Conservation (phyloP, 2,329 filamentous ascomycete genomes). For the Orbilia javanica region DNA sequence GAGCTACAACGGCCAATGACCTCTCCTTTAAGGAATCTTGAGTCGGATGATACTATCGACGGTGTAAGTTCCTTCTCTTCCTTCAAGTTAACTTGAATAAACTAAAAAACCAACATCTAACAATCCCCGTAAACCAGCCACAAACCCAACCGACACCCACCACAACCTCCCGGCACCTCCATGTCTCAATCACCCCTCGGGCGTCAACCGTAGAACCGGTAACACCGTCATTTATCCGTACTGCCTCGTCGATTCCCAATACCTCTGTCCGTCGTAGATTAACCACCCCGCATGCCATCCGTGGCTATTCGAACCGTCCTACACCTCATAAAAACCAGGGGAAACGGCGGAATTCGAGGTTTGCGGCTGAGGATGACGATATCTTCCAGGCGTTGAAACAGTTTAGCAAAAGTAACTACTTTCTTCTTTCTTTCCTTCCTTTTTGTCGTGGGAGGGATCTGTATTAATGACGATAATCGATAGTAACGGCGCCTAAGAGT, state of each 20-base stretch:
- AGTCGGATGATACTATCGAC: conserved; percentile 15
- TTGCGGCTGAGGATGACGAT: conserved; percentile 51
- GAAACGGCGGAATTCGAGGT: conserved; percentile 53
- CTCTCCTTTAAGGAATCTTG: conserved; percentile 32
- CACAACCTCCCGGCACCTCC: conserved; percentile 25
- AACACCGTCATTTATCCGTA: conserved; percentile 35
- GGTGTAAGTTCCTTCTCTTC: conserved; percentile 5
- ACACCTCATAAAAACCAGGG: conserved; percentile 55
- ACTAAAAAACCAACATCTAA: neutral
- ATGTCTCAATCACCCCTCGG: conserved; percentile 31
- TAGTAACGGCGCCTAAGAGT: conserved; percentile 49
- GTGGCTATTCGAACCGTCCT: conserved; percentile 39
- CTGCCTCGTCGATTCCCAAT: conserved; percentile 20
- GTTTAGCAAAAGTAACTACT: conserved; percentile 43
- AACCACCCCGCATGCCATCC: conserved; percentile 47
- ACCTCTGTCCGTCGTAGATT: conserved; percentile 38
- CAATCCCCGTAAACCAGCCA: neutral
- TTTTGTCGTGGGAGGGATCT: neutral
- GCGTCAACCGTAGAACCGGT: conserved; percentile 52
- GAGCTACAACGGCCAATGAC: conserved; percentile 36
- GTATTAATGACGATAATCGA: neutral
- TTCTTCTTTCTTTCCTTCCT: neutral
- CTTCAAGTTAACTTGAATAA: neutral
- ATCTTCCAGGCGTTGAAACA: conserved; percentile 50
- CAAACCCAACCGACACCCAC: conserved; percentile 24